Evolutionary conservation across 345 rosid species (phyloP).

Genomic region (Clarkia xantiana): DNA sequence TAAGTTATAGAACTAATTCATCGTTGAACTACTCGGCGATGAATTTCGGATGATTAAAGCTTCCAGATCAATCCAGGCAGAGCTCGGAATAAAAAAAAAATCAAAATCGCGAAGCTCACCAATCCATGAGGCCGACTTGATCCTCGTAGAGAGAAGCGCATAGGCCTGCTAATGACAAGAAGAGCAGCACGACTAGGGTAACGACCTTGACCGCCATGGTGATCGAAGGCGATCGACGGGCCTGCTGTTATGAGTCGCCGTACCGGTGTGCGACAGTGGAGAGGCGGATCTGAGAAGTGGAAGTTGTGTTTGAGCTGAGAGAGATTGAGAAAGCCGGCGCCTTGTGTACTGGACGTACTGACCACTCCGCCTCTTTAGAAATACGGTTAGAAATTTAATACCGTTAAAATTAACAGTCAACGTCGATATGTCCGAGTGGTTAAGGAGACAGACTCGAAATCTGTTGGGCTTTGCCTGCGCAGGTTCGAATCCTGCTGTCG

Average conservation of each 20-base stretch:
- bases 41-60: too few species aligned
- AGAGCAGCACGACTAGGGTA: constrained; percentile 17
- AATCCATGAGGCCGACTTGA: constrained; percentile 94
- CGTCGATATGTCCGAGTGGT: constrained; percentile 90
- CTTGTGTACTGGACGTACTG: too few species aligned
- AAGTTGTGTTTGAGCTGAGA: background rate
- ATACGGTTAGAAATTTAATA: too few species aligned
- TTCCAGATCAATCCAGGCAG: too few species aligned
- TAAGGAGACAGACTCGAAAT: constrained; percentile 99
- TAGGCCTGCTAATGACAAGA: constrained; percentile 25
- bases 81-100: background rate
- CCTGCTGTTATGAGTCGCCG: background rate
- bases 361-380: too few species aligned
- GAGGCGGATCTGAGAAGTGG: constrained; percentile 19
- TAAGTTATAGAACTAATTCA: too few species aligned
- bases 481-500: constrained; percentile 99
- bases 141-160: constrained; percentile 69
- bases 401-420: too few species aligned
- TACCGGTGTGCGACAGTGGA: constrained; percentile 4
- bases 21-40: too few species aligned
- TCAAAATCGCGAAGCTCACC: constrained; percentile 27
- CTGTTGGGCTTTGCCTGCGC: constrained; percentile 99
- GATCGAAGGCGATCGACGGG: constrained; percentile 17
- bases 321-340: constrained; percentile 1
- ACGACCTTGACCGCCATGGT: constrained; percentile 45